Conservation (phyloP, 2,329 filamentous ascomycete species). For the Monosporascus sp. region DNA sequence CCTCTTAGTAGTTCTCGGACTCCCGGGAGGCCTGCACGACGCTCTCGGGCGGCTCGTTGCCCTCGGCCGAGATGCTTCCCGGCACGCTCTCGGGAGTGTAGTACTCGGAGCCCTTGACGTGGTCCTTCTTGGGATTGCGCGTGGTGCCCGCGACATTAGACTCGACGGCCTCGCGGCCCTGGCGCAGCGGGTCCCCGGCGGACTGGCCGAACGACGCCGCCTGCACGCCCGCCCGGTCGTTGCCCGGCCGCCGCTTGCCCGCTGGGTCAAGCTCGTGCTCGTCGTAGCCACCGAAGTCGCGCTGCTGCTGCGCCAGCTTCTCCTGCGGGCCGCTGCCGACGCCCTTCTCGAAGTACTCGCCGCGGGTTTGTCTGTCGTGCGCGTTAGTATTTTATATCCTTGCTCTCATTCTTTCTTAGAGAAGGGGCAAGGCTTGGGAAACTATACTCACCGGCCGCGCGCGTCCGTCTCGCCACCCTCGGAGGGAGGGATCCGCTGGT, state of each 20-base stretch:
- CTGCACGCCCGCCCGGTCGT: conserved; percentile 2
- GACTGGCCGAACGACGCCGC: conserved; percentile 15
- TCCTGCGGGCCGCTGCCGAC: conserved; percentile 34
- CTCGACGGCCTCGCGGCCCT: conserved; percentile 33
- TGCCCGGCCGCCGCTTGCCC: conserved; percentile 7
- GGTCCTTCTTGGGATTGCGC: conserved; percentile 29
- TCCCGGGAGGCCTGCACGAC: conserved; percentile 31
- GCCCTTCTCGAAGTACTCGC: conserved; percentile 37
- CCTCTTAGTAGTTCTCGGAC: conserved; percentile 14
- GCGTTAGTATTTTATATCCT: background rate
- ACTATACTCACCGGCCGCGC: conserved; percentile 35
- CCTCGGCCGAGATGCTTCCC: conserved; percentile 37
- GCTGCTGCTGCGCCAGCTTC: conserved; percentile 27
- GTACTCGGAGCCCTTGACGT: conserved; percentile 37
- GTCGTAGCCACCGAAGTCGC: conserved; percentile 31
- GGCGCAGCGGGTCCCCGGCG: conserved; percentile 23
- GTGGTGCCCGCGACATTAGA: conserved; percentile 34
- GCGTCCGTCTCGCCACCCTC: conserved; percentile 41
- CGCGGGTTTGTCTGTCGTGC: conserved; percentile 35
- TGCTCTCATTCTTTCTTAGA: background rate
- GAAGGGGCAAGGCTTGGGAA: background rate
- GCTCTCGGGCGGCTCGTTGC: conserved; percentile 35
- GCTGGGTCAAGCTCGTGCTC: conserved; percentile 30
- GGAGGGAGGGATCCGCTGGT: conserved; percentile 40
- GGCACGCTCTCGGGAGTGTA: conserved; percentile 36